Base-by-base conservation (phyloP, 163 green algal genomes). In the Chloroidium sp. region DNA sequence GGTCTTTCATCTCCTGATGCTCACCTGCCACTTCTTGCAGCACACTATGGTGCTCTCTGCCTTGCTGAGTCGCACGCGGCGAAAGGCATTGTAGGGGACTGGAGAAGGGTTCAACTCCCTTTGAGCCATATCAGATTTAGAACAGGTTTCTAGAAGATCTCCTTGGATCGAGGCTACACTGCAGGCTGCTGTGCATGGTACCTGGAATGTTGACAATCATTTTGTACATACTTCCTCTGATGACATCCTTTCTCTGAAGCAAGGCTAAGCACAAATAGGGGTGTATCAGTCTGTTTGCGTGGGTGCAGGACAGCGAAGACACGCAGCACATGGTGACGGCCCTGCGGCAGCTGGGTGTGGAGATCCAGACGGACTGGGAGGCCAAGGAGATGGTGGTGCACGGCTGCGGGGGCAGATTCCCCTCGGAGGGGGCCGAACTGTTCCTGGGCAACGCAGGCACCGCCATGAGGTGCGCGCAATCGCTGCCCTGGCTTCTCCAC, bases 371-470 rank as follows among this genome's bases (percentile, higher is more conserved):
- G 83, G 86, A 95, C 79, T 95, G 95, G 90, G 88, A 85, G 58
- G 84, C 91, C 68, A 80, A 85, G 3, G 83, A 89, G 74, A 91
- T 95, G 78, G 78, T 91, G 14, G 93, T 98, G 62, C 75, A 92
- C 59, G 95, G 95, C 64, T 97, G 95, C 81, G 90, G 79, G 1
- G 93, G 94, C 3, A 79, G 80, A 13, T 97, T 97, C 81, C 84
- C 89, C 0, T 77, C 78, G 36, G 64, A 90, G 76, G 90, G 91
- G 61, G 90, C 81, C 1, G 91, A 97, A 81, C 91, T 99, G 58
- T 98, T 97, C 85, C 91, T 99, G n/a, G 96, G 96, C 81, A 99
- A 99, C 80, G 96, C 96, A n/a, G 96, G 96, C 62, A 99, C 96
- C 10, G 96, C 96, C 72, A 99, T 99, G 96, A 87, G 96, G 84